phyloP scores from a whole-genome alignment of 192 early-diverging fungal genomes.

The Coemansia sp. region DNA sequence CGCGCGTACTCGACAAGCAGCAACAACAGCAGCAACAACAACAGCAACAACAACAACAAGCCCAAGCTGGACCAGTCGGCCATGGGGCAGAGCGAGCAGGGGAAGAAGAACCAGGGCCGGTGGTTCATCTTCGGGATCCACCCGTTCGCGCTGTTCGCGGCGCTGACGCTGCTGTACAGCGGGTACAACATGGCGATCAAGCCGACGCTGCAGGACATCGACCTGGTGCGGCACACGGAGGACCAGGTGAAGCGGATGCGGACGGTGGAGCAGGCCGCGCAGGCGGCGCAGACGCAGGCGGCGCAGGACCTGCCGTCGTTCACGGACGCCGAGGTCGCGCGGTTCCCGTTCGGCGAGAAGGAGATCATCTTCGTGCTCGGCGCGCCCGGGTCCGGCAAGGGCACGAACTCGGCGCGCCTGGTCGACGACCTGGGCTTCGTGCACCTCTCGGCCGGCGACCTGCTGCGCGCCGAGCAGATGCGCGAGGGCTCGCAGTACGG shows the following conservation, averaged over 20 bases:
- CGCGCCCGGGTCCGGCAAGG: constrained; percentile 91
- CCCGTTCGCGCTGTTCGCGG: constrained; percentile 30
- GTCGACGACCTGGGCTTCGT: constrained; percentile 91
- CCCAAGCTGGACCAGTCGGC: constrained; percentile 18
- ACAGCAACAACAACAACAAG: background rate
- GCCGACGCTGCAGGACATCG: constrained; percentile 10
- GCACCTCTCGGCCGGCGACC: constrained; percentile 95
- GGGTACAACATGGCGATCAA: constrained; percentile 38
- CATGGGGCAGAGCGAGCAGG: constrained; percentile 34
- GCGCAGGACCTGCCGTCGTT: background rate
- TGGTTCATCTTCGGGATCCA: constrained; percentile 28
- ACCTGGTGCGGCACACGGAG: constrained; percentile 29
- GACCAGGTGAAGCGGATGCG: constrained; percentile 7
- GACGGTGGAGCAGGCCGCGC: constrained; percentile 9
- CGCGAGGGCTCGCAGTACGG: constrained; percentile 82
- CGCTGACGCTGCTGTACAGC: constrained; percentile 20
- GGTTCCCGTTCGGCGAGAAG: constrained; percentile 57
- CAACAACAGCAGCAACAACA: background rate
- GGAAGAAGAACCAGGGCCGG: constrained; percentile 7
- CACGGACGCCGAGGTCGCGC: constrained; percentile 19
- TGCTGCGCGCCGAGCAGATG: constrained; percentile 89
- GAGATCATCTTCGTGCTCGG: constrained; percentile 91
- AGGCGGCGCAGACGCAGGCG: background rate
- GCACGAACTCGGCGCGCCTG: constrained; percentile 90
- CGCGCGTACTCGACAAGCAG: too few species aligned